Percentiles rank a stretch among this genome's conserved stretches.
phyloP scores from a whole-genome alignment of 345 rosid genomes.

The Litchi chinensis region DNA sequence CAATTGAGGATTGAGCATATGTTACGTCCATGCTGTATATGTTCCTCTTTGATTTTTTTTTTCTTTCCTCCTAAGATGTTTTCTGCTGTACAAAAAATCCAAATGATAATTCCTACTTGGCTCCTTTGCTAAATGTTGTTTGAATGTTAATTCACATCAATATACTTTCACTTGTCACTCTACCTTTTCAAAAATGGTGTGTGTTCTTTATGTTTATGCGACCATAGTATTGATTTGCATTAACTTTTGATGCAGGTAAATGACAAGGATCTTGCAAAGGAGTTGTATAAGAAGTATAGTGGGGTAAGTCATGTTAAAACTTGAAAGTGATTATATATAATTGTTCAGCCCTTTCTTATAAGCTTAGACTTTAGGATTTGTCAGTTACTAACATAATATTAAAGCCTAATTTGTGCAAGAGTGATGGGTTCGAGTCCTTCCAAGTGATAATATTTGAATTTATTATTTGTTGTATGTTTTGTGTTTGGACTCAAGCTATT shows the following conservation, averaged over 20 bases:
- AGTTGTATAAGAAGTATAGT: constrained; percentile 91
- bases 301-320: constrained; percentile 50
- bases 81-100: neutral
- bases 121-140: neutral
- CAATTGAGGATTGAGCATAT: neutral
- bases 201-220: neutral
- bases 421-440: too few species aligned
- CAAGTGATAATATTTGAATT: too few species aligned
- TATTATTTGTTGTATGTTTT: too few species aligned
- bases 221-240: constrained; percentile 16
- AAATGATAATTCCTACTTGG: neutral
- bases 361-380: too few species aligned
- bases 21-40: neutral
- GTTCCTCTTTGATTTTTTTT: neutral
- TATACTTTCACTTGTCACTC: neutral
- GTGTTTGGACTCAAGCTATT: too few species aligned
- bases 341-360: neutral
- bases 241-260: constrained; percentile 51
- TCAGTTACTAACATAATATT: too few species aligned
- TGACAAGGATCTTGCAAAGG: constrained; percentile 88
- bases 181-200: neutral
- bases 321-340: neutral
- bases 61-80: too few species aligned
- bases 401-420: too few species aligned
- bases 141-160: neutral